phyloP scores from a whole-genome alignment of 108 stramenopile genomes.

The Pseudonitzschia pungens region DNA sequence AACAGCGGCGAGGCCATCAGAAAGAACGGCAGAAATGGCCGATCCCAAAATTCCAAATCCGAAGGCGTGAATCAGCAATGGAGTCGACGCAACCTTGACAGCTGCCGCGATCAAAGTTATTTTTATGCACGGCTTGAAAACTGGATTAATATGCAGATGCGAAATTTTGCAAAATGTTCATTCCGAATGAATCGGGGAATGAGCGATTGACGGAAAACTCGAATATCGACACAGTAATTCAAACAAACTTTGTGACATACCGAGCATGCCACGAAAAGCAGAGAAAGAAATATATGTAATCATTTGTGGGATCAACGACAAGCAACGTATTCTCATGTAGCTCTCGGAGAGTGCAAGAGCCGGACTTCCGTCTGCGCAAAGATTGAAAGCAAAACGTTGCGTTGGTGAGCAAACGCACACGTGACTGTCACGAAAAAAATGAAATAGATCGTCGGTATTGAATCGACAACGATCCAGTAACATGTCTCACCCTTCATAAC shows the following conservation, averaged over 20 bases:
- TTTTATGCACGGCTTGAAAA: slow-evolving; percentile 54
- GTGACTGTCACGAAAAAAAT: not conserved
- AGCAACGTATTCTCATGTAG: slow-evolving; percentile 66
- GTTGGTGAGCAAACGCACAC: not conserved
- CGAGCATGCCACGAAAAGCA: slow-evolving; percentile 44
- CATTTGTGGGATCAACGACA: slow-evolving; percentile 73
- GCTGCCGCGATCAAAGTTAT: slow-evolving; percentile 54
- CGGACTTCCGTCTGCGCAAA: slow-evolving; percentile 49
- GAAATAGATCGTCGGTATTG: not conserved
- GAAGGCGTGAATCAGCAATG: slow-evolving; percentile 64
- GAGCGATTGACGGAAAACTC: no score
- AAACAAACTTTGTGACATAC: no score
- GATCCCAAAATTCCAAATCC: slow-evolving; percentile 73
- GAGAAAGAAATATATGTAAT: slow-evolving; percentile 54
- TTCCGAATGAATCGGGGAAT: no score
- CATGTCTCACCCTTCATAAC: slow-evolving; percentile 52
- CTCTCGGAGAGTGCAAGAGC: slow-evolving; percentile 69
- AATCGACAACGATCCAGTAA: no score
- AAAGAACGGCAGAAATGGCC: slow-evolving; percentile 62
- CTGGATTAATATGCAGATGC: no score
- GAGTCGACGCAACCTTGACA: slow-evolving; percentile 65
- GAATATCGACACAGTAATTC: no score
- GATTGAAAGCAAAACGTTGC: not conserved
- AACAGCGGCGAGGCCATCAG: slow-evolving; percentile 55
- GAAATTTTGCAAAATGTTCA: no score